A percentile compares a stretch with the other conserved stretches of the same genome.
phyloP scores from a whole-genome alignment of 2,329 filamentous ascomycete species.

The Macrophomina phaseolina region DNA sequence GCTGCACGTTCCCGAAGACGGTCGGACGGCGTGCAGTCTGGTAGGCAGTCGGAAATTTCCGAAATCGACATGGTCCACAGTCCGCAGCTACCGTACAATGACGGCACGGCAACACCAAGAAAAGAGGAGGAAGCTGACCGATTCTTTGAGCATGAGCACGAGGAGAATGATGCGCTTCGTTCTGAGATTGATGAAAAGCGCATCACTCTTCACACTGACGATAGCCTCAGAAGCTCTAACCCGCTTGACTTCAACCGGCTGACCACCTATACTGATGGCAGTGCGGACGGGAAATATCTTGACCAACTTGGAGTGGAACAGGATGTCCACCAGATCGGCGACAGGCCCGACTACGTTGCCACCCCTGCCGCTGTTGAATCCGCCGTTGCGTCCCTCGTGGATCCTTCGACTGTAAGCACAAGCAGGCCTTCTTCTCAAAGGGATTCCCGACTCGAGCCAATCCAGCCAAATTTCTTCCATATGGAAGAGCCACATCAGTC shows the following conservation, averaged over 20 bases:
- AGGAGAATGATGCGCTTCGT: slow-evolving; percentile 64
- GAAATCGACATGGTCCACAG: not conserved
- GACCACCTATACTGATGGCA: slow-evolving; percentile 62
- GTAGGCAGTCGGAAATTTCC: slow-evolving; percentile 40
- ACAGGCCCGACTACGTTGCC: slow-evolving; percentile 78
- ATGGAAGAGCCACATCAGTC: slow-evolving; percentile 32
- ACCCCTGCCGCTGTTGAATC: slow-evolving; percentile 79
- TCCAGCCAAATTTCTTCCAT: slow-evolving; percentile 1
- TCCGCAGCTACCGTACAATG: slow-evolving; percentile 13
- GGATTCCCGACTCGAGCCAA: not conserved
- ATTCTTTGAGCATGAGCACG: slow-evolving; percentile 60
- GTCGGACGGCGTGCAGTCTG: slow-evolving; percentile 59
- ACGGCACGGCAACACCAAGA: slow-evolving; percentile 31
- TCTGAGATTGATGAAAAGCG: slow-evolving; percentile 52
- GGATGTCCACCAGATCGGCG: slow-evolving; percentile 68
- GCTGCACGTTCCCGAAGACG: slow-evolving; percentile 60
- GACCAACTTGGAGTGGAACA: slow-evolving; percentile 66
- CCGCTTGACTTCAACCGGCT: slow-evolving; percentile 58
- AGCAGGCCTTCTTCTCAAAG: slow-evolving; percentile 42
- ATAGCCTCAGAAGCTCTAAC: slow-evolving; percentile 49
- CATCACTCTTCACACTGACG: slow-evolving; percentile 55
- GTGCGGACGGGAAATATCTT: slow-evolving; percentile 61
- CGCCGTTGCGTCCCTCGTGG: slow-evolving; percentile 86
- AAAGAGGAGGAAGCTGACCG: slow-evolving; percentile 49
- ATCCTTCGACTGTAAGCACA: slow-evolving; percentile 74